Conservation (phyloP, 1,139 yeast genomes). For the Suhomyces bolitotheri region DNA sequence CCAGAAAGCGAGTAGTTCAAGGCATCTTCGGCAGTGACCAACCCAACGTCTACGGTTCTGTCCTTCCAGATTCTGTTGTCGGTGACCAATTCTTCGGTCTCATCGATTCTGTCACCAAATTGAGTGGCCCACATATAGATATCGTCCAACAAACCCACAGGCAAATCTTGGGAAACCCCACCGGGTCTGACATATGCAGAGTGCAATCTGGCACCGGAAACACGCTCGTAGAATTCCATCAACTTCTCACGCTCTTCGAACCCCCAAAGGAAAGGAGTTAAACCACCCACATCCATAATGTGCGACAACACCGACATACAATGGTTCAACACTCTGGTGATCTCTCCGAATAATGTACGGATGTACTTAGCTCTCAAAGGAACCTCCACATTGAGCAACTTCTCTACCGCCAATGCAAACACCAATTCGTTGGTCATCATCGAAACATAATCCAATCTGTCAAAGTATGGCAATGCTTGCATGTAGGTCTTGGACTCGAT, state of each 20-base stretch:
- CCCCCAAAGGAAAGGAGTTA: conserved; percentile 93
- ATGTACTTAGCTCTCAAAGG: conserved; percentile 84
- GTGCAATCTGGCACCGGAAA: conserved; percentile 87
- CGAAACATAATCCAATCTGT: conserved; percentile 83
- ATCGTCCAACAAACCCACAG: conserved; percentile 83
- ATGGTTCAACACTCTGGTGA: conserved; percentile 82
- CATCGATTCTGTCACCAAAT: conserved; percentile 90
- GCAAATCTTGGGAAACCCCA: conserved; percentile 87
- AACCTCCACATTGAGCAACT: conserved; percentile 79
- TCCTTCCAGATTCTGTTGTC: conserved; percentile 94
- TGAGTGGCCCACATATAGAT: conserved; percentile 97
- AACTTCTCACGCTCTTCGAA: conserved; percentile 91
- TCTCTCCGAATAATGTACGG: conserved; percentile 84
- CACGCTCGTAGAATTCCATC: conserved; percentile 92
- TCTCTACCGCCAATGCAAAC: conserved; percentile 81
- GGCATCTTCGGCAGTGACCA: conserved; percentile 84
- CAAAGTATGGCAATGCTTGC: conserved; percentile 88
- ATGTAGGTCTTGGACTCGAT: conserved; percentile 81
- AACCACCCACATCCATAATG: conserved; percentile 94
- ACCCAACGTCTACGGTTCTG: conserved; percentile 80
- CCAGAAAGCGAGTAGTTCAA: conserved; percentile 80
- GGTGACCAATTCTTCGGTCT: conserved; percentile 84
- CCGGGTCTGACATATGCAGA: conserved; percentile 90
- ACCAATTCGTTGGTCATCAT: conserved; percentile 95
- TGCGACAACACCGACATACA: conserved; percentile 86